Evolutionary conservation across 768 basidiomycete species (phyloP), one percentile per base, ranked within the genome.

Genomic region (Mycena chlorophos): DNA sequence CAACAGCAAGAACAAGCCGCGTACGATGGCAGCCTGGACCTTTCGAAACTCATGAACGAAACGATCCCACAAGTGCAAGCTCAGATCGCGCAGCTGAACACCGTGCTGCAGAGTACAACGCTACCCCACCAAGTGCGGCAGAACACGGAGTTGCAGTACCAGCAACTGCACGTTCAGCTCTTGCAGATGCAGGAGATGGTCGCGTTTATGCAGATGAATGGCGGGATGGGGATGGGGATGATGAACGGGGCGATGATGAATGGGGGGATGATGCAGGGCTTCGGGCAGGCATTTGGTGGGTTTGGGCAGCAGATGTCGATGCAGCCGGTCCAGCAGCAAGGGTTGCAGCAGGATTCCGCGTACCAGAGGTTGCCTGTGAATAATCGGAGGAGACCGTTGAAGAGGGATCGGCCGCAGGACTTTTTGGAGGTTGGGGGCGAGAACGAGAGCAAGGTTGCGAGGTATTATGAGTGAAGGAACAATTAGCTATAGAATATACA

Each of bases 401-500:
- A 94, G 71, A 80, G 91, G 8, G 91, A 93, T 27, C 76, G 91
- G 43, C 91, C 91, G 1, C 86, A 88, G 3, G 91, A 94, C 71
- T 93, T 93, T 65, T 69, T 91, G 65, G 91, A 92, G 64, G 79
- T 90, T 12, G 82, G 83, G 2, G 81, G 78, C 14, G 84, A 86
- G 55, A 74, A 72, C 51, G 87, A 87, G 25, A 76, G 67, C 61
- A 91, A 92, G 70, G 72, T 84, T 37, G 76, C 84, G 47, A 74
- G 89, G 61, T 92, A 88, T 63, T 92, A 89, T 89, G 90, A 93
- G 73, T 91, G 70, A 71, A n/a, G n/a, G n/a, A n/a, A n/a, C n/a
- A n/a, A n/a, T n/a, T n/a, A n/a, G n/a, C n/a, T n/a, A n/a, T n/a
- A n/a, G n/a, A n/a, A n/a, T n/a, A n/a, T n/a, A n/a, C n/a, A n/a